Percentiles rank a stretch among this genome's conserved stretches.
Conservation (phyloP, 805 yeast genomes). For the Barnettozyma wickerhamii region DNA sequence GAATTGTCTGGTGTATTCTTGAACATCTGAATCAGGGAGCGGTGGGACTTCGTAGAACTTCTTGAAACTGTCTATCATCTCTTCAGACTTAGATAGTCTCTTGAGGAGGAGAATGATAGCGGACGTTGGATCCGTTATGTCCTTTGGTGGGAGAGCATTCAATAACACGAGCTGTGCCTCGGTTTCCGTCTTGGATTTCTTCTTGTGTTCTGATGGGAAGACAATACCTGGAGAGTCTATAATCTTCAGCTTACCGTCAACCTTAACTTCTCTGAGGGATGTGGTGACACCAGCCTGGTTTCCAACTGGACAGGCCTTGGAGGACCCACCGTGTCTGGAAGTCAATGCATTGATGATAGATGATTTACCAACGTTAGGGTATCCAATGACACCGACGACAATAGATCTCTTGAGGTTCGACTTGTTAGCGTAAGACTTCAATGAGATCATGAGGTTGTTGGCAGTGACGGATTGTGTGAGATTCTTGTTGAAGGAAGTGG, state of each 20-base stretch:
- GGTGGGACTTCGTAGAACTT: constrained; percentile 77
- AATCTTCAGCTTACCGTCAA: constrained; percentile 83
- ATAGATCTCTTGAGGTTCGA: constrained; percentile 84
- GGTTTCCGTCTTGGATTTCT: constrained; percentile 53
- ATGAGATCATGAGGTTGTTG: constrained; percentile 65
- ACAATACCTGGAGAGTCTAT: constrained; percentile 98
- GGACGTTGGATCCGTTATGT: constrained; percentile 76
- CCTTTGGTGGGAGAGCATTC: constrained; percentile 86
- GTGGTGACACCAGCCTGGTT: constrained; percentile 98
- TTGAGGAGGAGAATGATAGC: constrained; percentile 76
- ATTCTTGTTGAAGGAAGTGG: constrained; percentile 66
- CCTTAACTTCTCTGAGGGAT: constrained; percentile 82
- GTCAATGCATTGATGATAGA: constrained; percentile 88
- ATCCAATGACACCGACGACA: constrained; percentile 93
- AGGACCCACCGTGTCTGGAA: constrained; percentile 68
- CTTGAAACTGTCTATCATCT: constrained; percentile 74
- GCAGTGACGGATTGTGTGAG: constrained; percentile 72
- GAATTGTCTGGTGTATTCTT: constrained; percentile 79
- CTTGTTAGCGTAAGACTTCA: constrained; percentile 81
- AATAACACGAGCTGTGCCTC: constrained; percentile 86
- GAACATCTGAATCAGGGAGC: constrained; percentile 63
- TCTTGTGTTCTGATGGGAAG: constrained; percentile 68
- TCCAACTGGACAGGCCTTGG: constrained; percentile 90
- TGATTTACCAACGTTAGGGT: constrained; percentile 96
- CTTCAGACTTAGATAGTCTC: constrained; percentile 66